Percentiles rank a stretch among this genome's conserved stretches.
phyloP scores from a whole-genome alignment of 2,329 filamentous ascomycete genomes.

The Gliomastix tumulicola region DNA sequence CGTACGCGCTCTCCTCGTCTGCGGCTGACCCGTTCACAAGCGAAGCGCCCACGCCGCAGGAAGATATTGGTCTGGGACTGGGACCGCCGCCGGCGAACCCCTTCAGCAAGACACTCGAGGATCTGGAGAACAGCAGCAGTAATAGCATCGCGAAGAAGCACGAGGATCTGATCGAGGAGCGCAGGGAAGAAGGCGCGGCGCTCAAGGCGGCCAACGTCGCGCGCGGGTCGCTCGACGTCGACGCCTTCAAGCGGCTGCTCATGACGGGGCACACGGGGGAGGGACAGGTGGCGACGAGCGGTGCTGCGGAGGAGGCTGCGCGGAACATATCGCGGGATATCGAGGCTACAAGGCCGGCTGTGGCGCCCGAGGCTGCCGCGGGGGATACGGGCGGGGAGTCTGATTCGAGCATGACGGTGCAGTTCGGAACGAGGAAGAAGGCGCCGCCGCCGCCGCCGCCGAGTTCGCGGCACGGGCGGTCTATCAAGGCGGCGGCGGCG shows the following conservation, averaged over 20 bases:
- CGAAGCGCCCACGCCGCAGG: constrained; percentile 1
- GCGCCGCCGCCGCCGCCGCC: constrained; percentile 65
- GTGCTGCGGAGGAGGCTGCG: neutral
- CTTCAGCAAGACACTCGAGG: constrained; percentile 48
- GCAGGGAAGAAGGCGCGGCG: constrained; percentile 18
- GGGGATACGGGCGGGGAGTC: constrained; percentile 13
- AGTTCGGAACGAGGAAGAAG: constrained; percentile 34
- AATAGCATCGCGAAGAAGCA: constrained; percentile 19
- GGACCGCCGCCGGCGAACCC: constrained; percentile 24
- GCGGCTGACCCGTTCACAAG: too few relatives aligned
- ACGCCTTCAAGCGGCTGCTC: constrained; percentile 69
- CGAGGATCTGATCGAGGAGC: constrained; percentile 19
- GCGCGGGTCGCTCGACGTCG: constrained; percentile 59
- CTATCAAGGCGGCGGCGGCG: constrained; percentile 45
- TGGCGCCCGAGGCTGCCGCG: constrained; percentile 6
- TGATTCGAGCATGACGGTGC: constrained; percentile 17
- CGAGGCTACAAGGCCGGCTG: neutral
- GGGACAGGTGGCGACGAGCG: too few relatives aligned
- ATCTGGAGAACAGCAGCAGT: constrained; percentile 37
- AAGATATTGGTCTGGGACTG: constrained; percentile 1
- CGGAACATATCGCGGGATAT: neutral
- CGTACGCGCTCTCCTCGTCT: constrained; percentile 5
- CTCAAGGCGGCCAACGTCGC: constrained; percentile 21
- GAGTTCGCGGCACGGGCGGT: constrained; percentile 71
- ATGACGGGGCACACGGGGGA: constrained; percentile 59